Evolutionary conservation across 1,139 yeast genomes (phyloP), one percentile per base, ranked within the genome.

Genomic region (Saccharomyces uvarum): DNA sequence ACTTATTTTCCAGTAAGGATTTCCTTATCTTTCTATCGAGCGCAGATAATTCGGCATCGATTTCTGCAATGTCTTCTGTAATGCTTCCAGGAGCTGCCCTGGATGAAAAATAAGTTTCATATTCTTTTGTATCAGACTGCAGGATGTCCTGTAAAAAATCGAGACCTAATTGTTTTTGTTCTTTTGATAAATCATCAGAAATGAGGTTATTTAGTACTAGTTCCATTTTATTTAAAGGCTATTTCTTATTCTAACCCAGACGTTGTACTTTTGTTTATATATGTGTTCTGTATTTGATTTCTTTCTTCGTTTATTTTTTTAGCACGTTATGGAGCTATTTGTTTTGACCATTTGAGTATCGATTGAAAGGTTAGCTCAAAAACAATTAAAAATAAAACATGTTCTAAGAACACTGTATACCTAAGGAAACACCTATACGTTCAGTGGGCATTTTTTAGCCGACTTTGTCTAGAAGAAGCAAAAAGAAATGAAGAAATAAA

Each of bases 11-110:
- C 3, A 70, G 63, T 13, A 77, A 67, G 5, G 71, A 58, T 2
- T 59, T 59, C 57, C 72, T 73, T 33, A 77, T 59, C 52, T 69
- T 61, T 7, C 66, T 62, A 53, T 77, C 81, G 16, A 75, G 57
- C 0, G 63, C 54, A 24, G 75, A 64, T 51, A 76, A 74, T 27
- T 69, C 54, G 0, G 77, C 75, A 54, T 77, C 81, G 4, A 77
- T 60, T 57, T 79, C 82, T 0, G 82, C 82, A 46, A 78, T 76
- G 54, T 76, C 81, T 54, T 72, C 76, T 0, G 73, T 71, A 16
- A 75, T 62, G 38, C 66, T 63, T 2, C 70, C 70, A 6, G 64
- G 59, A 14, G 53, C 50, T 6, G 70, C 66, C 32, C 59, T 60
- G 0, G 72, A 68, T 1, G 70, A 63, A 55, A 68, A 65, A 49